Base-by-base conservation (phyloP, 208 protist species). In the Trypanosoma caninum region DNA sequence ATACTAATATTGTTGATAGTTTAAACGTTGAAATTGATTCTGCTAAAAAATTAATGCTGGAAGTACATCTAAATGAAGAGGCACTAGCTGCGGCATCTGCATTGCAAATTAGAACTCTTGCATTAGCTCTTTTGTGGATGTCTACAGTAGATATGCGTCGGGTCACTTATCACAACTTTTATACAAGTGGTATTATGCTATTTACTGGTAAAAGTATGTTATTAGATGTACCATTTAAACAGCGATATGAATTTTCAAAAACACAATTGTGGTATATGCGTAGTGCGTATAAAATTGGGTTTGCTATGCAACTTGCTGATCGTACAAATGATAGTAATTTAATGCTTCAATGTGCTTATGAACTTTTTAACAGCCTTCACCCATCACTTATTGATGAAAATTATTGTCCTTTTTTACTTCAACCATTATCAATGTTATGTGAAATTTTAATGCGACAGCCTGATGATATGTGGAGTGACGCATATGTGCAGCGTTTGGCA, bases 401-500 rank as follows among this genome's bases (percentile, higher is more conserved):
- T 55, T 75, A 66, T 41, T 78, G 47, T 65, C 47, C 70, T 16
- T 59, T 76, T 37, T 70, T 84, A 10, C 42, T 89, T n/a, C 66
- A 63, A 10, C 80, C 84, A 5, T 72, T 94, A 3, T 76, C 84
- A 7, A 72, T 80, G 22, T 64, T 94, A 27, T 89, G 78, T 55
- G 65, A 72, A 27, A 72, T 52, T n/a, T 33, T 82, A n/a, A 13
- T 76, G 40, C 53, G 37, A 6, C 53, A 65, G 13, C 51, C 57
- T 1, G 20, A 5, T 8, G 54, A 59, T 46, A 55, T 72, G 28
- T 91, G 83, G 83, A 67, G 35, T 34, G 84, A 91, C 34, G 71
- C 72, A 5, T 44, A 69, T 10, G 66, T 88, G 54, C 87, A 94
- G 72, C 68, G 80, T 37, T 69, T 94, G 13, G 81, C 87, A 5